Conservation (phyloP, 805 yeast genomes). For the Lachancea kluyveri region DNA sequence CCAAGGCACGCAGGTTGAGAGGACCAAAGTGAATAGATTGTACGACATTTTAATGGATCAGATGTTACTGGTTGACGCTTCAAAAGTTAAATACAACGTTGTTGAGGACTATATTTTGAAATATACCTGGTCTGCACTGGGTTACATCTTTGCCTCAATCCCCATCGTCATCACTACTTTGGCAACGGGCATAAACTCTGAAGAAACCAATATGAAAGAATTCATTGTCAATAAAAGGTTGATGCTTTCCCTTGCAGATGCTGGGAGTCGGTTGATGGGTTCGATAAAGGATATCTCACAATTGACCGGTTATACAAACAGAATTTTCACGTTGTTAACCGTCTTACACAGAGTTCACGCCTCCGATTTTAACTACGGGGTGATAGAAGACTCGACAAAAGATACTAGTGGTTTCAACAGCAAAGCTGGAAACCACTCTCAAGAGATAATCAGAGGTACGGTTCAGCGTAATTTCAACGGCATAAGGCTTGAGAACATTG, state of each 20-base stretch:
- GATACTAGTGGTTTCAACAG: not conserved
- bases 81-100: constrained; percentile 61
- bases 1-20: constrained; percentile 80
- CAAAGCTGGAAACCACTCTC: not conserved
- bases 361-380: constrained; percentile 35
- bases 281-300: constrained; percentile 90
- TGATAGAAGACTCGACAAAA: not conserved
- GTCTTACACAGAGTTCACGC: constrained; percentile 81
- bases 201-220: constrained; percentile 68
- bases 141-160: constrained; percentile 83
- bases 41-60: constrained; percentile 54
- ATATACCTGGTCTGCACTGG: constrained; percentile 92
- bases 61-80: constrained; percentile 46
- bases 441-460: constrained; percentile 67
- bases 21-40: constrained; percentile 51
- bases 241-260: constrained; percentile 88
- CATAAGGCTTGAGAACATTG: constrained; percentile 75
- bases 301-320: constrained; percentile 82
- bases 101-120: constrained; percentile 83
- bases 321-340: constrained; percentile 72
- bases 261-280: constrained; percentile 91
- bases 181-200: constrained; percentile 28
- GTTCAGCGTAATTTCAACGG: constrained; percentile 72
- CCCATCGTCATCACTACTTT: constrained; percentile 68
- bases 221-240: constrained; percentile 87